phyloP scores from a whole-genome alignment of 2,329 filamentous ascomycete species.

The Ascochyta koolunga region DNA sequence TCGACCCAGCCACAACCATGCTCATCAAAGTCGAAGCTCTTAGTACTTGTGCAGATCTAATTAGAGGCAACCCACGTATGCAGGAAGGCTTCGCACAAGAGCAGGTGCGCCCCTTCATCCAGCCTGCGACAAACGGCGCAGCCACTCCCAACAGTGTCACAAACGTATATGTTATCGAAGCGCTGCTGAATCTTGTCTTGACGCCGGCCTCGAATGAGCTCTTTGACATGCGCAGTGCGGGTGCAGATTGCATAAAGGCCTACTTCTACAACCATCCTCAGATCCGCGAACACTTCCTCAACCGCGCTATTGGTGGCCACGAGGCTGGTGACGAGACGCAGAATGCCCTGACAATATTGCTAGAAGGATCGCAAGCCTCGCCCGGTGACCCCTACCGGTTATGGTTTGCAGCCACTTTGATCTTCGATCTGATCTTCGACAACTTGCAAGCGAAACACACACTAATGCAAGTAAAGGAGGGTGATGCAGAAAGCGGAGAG shows the following conservation, averaged over 20 bases:
- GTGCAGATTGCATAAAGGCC: constrained; percentile 88
- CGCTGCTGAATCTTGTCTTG: constrained; percentile 81
- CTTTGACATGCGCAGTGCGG: constrained; percentile 82
- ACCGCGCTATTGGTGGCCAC: constrained; percentile 88
- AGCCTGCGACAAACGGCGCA: constrained; percentile 49
- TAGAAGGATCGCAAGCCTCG: constrained; percentile 68
- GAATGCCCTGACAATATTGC: constrained; percentile 84
- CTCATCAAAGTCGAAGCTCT: constrained; percentile 87
- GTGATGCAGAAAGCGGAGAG: constrained; percentile 85
- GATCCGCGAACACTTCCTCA: constrained; percentile 84
- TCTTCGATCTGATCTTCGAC: constrained; percentile 85
- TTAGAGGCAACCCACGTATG: constrained; percentile 76
- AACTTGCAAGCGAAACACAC: constrained; percentile 78
- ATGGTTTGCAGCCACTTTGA: constrained; percentile 87
- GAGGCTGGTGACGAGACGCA: constrained; percentile 79
- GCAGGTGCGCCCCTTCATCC: constrained; percentile 70
- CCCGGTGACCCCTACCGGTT: constrained; percentile 80
- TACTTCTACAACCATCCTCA: constrained; percentile 84
- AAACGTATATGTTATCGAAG: constrained; percentile 90
- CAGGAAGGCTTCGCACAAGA: constrained; percentile 91
- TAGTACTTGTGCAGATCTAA: constrained; percentile 83
- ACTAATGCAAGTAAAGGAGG: constrained; percentile 84
- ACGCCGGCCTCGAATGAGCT: constrained; percentile 69
- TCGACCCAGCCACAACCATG: constrained; percentile 72
- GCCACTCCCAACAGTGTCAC: constrained; percentile 58